phyloP scores from a whole-genome alignment of 352 stramenopile species.

The Globisporangium nodosum region DNA sequence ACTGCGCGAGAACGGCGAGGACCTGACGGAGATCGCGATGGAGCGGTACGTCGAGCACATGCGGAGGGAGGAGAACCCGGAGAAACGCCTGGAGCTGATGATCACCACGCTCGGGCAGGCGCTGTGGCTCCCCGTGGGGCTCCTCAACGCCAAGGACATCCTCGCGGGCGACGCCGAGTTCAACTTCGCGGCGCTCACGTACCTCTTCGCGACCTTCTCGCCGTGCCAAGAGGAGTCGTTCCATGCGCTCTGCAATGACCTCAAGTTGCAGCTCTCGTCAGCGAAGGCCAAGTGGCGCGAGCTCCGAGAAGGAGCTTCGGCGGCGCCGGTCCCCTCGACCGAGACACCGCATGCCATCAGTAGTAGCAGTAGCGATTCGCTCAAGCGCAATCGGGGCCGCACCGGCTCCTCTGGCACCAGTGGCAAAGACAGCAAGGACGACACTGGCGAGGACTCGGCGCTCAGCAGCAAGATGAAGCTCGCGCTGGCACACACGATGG shows the following conservation, averaged over 20 bases:
- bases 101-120: constrained; percentile 64
- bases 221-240: constrained; percentile 49
- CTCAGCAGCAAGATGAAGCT: constrained; percentile 62
- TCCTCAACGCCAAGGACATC: constrained; percentile 65
- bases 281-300: constrained; percentile 60
- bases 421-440: neutral
- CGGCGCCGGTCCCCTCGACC: neutral
- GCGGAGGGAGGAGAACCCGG: constrained; percentile 31
- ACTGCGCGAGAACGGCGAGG: constrained; percentile 69
- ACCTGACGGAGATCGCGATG: constrained; percentile 74
- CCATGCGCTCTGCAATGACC: constrained; percentile 37
- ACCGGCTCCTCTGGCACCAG: neutral
- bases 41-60: constrained; percentile 72
- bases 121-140: constrained; percentile 56
- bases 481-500: constrained; percentile 57
- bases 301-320: constrained; percentile 25
- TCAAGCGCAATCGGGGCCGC: neutral
- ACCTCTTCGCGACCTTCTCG: constrained; percentile 63
- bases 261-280: constrained; percentile 47
- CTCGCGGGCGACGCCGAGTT: constrained; percentile 63
- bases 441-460: constrained; percentile 18
- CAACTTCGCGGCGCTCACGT: constrained; percentile 69
- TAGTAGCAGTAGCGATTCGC: constrained; percentile 1
- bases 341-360: neutral
- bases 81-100: constrained; percentile 67